Conservation (phyloP, 345 rosid genomes). For the Mallotus nudiflorus region DNA sequence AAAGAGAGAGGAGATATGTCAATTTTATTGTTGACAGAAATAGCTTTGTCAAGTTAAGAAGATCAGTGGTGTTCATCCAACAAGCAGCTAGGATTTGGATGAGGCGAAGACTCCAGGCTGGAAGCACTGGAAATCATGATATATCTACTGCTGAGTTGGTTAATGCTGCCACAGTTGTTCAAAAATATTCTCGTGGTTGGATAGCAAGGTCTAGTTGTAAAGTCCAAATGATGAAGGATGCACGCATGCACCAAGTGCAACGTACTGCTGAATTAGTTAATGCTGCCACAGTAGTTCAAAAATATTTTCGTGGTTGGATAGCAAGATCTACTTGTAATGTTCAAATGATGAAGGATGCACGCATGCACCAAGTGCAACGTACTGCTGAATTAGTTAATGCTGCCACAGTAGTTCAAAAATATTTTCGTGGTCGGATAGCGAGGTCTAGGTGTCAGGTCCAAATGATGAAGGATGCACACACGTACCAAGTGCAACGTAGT, state of each 20-base stretch:
- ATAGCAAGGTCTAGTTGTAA: constrained; percentile 18
- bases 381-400: constrained; percentile 35
- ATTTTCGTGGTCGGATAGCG: constrained; percentile 27
- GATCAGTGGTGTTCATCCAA: constrained; percentile 54
- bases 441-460: constrained; percentile 18
- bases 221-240: constrained; percentile 19
- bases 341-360: constrained; percentile 19
- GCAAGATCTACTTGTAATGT: constrained; percentile 19
- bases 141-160: constrained; percentile 17
- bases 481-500: constrained; percentile 14
- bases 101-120: constrained; percentile 20
- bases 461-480: constrained; percentile 15
- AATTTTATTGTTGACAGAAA: constrained; percentile 53
- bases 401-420: constrained; percentile 27
- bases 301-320: constrained; percentile 27
- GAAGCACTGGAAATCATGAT: constrained; percentile 8
- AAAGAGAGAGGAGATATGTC: constrained; percentile 33
- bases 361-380: constrained; percentile 13
- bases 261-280: constrained; percentile 34
- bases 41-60: constrained; percentile 44
- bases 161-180: constrained; percentile 27
- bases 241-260: constrained; percentile 14
- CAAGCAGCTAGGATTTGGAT: constrained; percentile 57
- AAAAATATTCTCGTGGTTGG: constrained; percentile 31
- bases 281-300: constrained; percentile 29